phyloP scores from a whole-genome alignment of 192 early-diverging fungal genomes.

The Podila horticola region DNA sequence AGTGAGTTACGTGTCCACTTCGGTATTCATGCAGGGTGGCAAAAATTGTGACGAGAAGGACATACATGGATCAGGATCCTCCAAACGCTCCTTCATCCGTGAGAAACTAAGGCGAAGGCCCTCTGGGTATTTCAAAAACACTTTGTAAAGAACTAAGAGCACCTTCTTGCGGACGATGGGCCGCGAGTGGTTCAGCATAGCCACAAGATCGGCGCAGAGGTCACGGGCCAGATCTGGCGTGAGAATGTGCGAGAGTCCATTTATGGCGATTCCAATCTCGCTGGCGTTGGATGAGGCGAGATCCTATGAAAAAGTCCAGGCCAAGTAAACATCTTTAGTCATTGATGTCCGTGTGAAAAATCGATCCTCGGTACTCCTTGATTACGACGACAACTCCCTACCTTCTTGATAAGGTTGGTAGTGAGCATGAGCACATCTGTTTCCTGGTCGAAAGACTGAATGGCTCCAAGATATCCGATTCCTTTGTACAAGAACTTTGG shows the following conservation, averaged over 20 bases:
- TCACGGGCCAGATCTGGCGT: conserved; percentile 92
- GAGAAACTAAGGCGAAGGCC: conserved; percentile 85
- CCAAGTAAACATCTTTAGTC: too few species aligned
- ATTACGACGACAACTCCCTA: conserved; percentile 27
- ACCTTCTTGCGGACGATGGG: conserved; percentile 95
- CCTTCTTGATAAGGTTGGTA: conserved; percentile 97
- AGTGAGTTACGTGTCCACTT: conserved; percentile 3
- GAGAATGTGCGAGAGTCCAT: conserved; percentile 91
- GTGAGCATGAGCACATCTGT: conserved; percentile 97
- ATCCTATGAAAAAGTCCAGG: conserved; percentile 64
- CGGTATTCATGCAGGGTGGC: neutral
- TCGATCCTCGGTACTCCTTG: conserved; percentile 15
- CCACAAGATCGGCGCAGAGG: conserved; percentile 84
- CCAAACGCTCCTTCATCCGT: conserved; percentile 85
- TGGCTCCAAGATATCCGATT: conserved; percentile 92
- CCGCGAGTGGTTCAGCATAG: conserved; percentile 91
- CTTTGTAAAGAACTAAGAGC: conserved; percentile 86
- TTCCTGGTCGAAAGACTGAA: conserved; percentile 89
- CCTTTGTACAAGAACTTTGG: conserved; percentile 87
- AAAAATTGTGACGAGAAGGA: neutral
- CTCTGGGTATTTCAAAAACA: conserved; percentile 92
- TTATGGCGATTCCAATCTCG: conserved; percentile 91
- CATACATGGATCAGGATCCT: conserved; percentile 91
- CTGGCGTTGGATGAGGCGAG: conserved; percentile 82
- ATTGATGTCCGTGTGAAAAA: neutral